Percentiles rank a stretch among this genome's conserved stretches.
Conservation (phyloP, 2,329 filamentous ascomycete species). For the Davidsoniella virescens region DNA sequence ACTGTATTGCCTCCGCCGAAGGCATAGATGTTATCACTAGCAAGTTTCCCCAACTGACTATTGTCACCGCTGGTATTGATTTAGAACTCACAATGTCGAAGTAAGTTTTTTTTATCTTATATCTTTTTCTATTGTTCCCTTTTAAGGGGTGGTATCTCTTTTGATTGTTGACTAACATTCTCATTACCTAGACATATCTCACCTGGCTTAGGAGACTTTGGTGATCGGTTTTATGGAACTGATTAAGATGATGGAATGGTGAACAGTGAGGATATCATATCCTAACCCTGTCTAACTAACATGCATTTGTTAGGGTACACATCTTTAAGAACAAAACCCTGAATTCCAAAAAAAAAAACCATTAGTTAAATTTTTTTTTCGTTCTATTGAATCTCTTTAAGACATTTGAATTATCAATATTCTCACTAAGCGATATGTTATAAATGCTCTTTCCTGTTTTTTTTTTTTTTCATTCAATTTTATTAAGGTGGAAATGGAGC, state of each 20-base stretch:
- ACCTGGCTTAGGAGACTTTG: constrained; percentile 23
- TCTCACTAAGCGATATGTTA: no score
- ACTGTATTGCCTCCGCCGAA: constrained; percentile 17
- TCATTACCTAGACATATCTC: constrained; percentile 19
- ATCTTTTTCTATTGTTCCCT: not conserved
- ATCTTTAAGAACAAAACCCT: no score
- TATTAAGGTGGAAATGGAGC: no score
- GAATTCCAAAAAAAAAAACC: no score
- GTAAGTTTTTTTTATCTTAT: constrained; percentile 10
- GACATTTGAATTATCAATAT: no score
- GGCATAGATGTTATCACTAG: constrained; percentile 15
- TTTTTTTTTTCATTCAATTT: no score
- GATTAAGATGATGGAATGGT: not conserved
- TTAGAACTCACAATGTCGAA: constrained; percentile 13
- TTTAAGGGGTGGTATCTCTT: no score
- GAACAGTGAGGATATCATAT: not conserved
- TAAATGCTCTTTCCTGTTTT: no score
- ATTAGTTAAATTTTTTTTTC: no score
- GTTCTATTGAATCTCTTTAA: no score
- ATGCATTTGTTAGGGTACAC: no score
- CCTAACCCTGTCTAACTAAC: not conserved
- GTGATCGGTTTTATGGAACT: constrained; percentile 20
- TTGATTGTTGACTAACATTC: no score
- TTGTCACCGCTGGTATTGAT: constrained; percentile 16
- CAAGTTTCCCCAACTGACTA: constrained; percentile 15